Evolutionary conservation across 495 filamentous ascomycete species (phyloP), one percentile per base, ranked within the genome.

Genomic region (Aspergillus leporis): DNA sequence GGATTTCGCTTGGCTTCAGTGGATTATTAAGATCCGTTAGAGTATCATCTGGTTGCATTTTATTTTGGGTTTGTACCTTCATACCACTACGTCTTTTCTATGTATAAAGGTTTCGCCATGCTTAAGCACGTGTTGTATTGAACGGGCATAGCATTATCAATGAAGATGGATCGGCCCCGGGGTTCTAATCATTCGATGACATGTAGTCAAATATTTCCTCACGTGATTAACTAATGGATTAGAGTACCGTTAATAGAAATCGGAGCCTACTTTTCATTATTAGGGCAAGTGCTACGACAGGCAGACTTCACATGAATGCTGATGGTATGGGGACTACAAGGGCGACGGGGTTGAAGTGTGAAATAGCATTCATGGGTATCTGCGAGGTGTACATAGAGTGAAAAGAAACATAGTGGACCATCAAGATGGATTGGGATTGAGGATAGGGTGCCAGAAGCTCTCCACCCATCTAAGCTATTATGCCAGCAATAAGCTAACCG

Each of bases 361-460:
- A 78, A 78, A 75, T 76, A 56, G 73, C 71, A 78, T 78, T 78
- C 75, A 78, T 73, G 75, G 75, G 75, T 78, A 78, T 78, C 75
- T 78, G 75, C 73, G 61, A 67, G 61, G 68, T 70, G 72, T 76
- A 75, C 72, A 76, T 74, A 66, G 61, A 69, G 61, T 63, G 57
- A 62, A 68, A 64, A 60, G 66, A 60, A 58, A 38, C 31, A 55
- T 41, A 22, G 46, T 19, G 51, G 48, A 46, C 62, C 57, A 63
- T 61, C 58, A 60, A 62, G 61, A 67, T 62, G 65, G 62, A 63
- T 60, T 68, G 47, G 50, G 50, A 60, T 63, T 68, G 28, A 48
- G 50, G 65, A 59, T 43, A 47, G 63, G 57, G 40, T 56, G 64
- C 60, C 64, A 58, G 48, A 58, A 34, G 55, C 32, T 53, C 61